Conservation (phyloP, 2,329 filamentous ascomycete species). For the Penicillium sp. region DNA sequence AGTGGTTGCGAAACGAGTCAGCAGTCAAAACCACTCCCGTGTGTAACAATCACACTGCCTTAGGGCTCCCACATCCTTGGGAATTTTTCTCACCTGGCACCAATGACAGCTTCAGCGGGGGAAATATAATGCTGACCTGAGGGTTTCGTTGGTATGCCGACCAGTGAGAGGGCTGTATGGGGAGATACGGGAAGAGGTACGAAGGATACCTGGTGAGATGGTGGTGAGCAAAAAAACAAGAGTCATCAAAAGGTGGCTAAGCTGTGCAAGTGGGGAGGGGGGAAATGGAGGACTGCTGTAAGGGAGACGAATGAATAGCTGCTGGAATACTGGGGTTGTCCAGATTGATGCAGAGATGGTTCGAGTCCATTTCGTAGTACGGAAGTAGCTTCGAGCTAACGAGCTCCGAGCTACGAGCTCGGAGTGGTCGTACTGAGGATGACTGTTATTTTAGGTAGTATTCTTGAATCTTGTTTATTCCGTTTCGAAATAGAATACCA, state of each 20-base stretch:
- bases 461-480: background rate
- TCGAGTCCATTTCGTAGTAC: background rate
- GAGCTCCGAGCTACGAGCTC: too few species aligned
- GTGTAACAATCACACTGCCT: slow-evolving; percentile 34
- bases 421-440: too few species aligned
- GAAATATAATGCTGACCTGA: slow-evolving; percentile 24
- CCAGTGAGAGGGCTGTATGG: background rate
- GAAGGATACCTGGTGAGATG: background rate
- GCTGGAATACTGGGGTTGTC: background rate
- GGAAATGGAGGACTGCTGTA: too few species aligned
- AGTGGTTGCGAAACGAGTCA: slow-evolving; percentile 32
- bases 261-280: background rate
- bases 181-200: background rate
- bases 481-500: background rate
- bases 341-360: background rate
- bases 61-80: slow-evolving; percentile 28
- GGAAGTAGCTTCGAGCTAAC: background rate
- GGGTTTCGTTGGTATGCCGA: background rate
- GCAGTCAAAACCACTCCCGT: slow-evolving; percentile 20
- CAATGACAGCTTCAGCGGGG: slow-evolving; percentile 16
- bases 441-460: background rate
- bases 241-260: background rate
- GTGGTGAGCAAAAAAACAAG: background rate
- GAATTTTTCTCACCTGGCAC: slow-evolving; percentile 11
- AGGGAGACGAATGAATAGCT: too few species aligned